Base-by-base conservation (phyloP, 192 early-diverging fungal species). In the Coemansia sp. region DNA sequence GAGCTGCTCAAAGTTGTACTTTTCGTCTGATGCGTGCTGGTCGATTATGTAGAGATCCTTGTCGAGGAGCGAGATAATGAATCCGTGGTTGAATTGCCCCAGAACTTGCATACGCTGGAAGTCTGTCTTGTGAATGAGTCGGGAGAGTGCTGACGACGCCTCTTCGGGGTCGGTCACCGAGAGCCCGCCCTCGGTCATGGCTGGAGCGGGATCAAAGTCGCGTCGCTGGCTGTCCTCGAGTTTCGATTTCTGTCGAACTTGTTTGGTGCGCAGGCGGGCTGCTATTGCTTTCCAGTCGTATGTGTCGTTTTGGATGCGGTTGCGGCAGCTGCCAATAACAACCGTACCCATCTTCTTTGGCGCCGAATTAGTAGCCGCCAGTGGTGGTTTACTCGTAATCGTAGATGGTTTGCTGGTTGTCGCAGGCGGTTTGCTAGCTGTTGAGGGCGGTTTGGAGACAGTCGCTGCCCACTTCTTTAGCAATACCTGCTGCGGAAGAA, bases 21-120 rank as follows among this genome's bases (percentile, higher is more conserved):
- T 99, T 78, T 99, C 97, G 75, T 99, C 97, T 0, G 89, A 89
- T 2, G 97, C 97, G 75, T 99, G 97, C 66, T 99, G 97, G 77
- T 99, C 97, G 57, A 99, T 87, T 41, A 99, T 94, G 71, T 92
- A 97, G 8, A 99, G 84, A 26, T 83, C 83, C 7, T 74, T 69
- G 71, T 82, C 69, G n/a, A 94, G 77, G 2, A 82, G 70, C 0
- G 83, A 86, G 11, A 99, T 83, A 52, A 99, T 99, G 73, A 99
- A 99, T 1, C 96, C 97, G 48, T 86, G 86, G 69, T 99, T 99
- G 84, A 99, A 99, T 75, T 99, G 97, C 2, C 97, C 97, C 3
- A 97, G 39, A 6, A 99, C 75, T 37, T 85, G 71, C 93, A 99
- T 98, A 2, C 67, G 48, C n/a, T 55, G 41, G 79, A 99, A 99